phyloP scores from a whole-genome alignment of 1,284 basidiomycete genomes.

The Trichosporon sp. region DNA sequence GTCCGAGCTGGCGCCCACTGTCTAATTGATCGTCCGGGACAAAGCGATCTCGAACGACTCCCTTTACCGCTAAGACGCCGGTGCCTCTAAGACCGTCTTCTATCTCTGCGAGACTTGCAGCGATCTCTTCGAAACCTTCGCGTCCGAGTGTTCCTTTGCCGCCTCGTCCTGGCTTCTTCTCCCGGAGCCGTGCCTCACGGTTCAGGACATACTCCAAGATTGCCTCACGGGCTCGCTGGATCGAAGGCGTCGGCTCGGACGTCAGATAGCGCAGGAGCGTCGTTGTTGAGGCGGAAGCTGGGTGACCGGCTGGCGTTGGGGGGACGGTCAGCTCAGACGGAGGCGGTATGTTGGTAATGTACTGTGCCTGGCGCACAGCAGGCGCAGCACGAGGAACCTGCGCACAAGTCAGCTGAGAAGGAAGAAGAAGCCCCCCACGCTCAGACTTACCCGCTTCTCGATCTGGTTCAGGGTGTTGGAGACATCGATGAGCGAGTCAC shows the following conservation, averaged over 20 bases:
- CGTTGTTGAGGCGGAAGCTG: slow-evolving; percentile 32
- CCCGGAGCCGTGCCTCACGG: slow-evolving; percentile 35
- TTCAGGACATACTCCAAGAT: slow-evolving; percentile 44
- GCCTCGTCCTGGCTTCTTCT: slow-evolving; percentile 36
- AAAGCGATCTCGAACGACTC: neutral
- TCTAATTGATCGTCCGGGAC: slow-evolving; percentile 23
- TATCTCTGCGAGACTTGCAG: slow-evolving; percentile 33
- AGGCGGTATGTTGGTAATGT: slow-evolving; percentile 42
- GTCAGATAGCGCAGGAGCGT: slow-evolving; percentile 36
- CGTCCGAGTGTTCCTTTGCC: slow-evolving; percentile 45
- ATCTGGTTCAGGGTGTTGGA: slow-evolving; percentile 35
- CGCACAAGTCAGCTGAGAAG: neutral
- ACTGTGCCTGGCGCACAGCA: slow-evolving; percentile 40
- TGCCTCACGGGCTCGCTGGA: slow-evolving; percentile 43
- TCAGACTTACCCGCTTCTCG: slow-evolving; percentile 33
- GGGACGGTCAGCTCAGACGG: slow-evolving; percentile 38
- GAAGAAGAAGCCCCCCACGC: neutral
- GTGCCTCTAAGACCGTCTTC: slow-evolving; percentile 35
- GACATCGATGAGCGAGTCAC: slow-evolving; percentile 41
- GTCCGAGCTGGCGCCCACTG: slow-evolving; percentile 30
- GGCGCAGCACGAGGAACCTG: slow-evolving; percentile 29
- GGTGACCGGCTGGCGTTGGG: slow-evolving; percentile 33
- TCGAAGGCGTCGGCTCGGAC: slow-evolving; percentile 31
- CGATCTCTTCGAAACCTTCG: slow-evolving; percentile 42
- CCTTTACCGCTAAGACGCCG: slow-evolving; percentile 8